Evolutionary conservation across 208 protist species (phyloP).

Genomic region (Spongospora subterranea): DNA sequence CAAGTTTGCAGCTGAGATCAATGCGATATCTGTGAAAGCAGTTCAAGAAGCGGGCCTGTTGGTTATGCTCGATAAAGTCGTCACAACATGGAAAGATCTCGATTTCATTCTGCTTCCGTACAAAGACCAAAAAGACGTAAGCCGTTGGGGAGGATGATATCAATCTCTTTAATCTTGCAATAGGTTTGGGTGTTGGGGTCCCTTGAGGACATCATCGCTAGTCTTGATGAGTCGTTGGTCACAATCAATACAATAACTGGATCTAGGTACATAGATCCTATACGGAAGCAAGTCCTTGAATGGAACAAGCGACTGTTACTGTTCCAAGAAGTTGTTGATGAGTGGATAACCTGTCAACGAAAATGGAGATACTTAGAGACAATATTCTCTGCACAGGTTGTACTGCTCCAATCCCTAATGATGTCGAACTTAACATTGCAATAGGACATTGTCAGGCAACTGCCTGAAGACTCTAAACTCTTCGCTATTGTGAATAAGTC

Average conservation of each 20-base stretch:
- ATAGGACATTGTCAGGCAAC: constrained; percentile 59
- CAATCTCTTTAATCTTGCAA: background rate
- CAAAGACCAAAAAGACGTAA: constrained; percentile 79
- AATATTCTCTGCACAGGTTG: constrained; percentile 85
- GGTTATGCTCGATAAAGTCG: constrained; percentile 52
- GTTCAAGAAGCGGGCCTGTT: constrained; percentile 13
- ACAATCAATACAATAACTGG: constrained; percentile 57
- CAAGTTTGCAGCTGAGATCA: constrained; percentile 23
- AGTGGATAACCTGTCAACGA: constrained; percentile 89
- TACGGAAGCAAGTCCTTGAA: constrained; percentile 86
- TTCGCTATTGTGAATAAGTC: constrained; percentile 74
- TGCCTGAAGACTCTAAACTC: constrained; percentile 55
- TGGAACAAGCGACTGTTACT: constrained; percentile 88
- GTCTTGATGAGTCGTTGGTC: constrained; percentile 80
- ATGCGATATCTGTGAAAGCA: constrained; percentile 24
- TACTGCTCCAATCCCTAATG: background rate
- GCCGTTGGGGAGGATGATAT: background rate
- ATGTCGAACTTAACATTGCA: background rate
- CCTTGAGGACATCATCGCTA: constrained; percentile 89
- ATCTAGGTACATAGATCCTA: constrained; percentile 66
- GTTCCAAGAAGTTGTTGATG: constrained; percentile 89
- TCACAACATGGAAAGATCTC: constrained; percentile 69
- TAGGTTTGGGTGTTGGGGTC: constrained; percentile 59
- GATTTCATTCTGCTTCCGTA: constrained; percentile 90
- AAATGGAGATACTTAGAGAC: constrained; percentile 94